A percentile compares a stretch with the other conserved stretches of the same genome.
phyloP scores from a whole-genome alignment of 176 grass and related monocot genomes.

The Phragmites australis region DNA sequence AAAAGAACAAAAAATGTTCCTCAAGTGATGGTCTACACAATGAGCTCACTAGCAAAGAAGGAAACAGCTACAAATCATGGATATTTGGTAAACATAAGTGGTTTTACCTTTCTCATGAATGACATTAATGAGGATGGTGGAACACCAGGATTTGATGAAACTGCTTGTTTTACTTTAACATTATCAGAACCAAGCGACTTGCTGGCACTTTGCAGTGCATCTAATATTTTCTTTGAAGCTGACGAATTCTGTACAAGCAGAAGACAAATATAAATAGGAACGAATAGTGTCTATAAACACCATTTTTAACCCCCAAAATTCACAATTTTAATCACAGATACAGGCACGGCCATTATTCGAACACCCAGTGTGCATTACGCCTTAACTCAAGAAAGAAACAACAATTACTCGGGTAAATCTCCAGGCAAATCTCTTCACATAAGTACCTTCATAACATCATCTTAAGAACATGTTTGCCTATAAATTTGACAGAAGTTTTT shows the following conservation, averaged over 20 bases:
- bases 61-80: conserved; percentile 1
- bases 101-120: conserved; percentile 79
- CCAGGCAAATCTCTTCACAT: neutral
- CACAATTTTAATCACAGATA: neutral
- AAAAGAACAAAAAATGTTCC: neutral
- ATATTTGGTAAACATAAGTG: conserved; percentile 27
- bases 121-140: conserved; percentile 93
- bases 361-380: neutral
- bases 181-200: conserved; percentile 84
- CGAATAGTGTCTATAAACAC: neutral
- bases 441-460: conserved; percentile 12
- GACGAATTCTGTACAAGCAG: conserved; percentile 60
- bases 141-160: conserved; percentile 80
- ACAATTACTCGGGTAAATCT: conserved; percentile 15
- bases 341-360: neutral
- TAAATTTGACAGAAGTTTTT: neutral
- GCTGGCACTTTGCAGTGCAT: conserved; percentile 75
- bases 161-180: conserved; percentile 76
- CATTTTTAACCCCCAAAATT: neutral
- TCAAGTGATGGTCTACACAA: neutral
- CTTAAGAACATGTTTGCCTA: conserved; percentile 6
- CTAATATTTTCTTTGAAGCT: conserved; percentile 67
- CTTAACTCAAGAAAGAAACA: conserved; percentile 8
- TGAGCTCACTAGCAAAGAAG: neutral
- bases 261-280: conserved; percentile 32